phyloP scores from a whole-genome alignment of 352 stramenopile species.

The Phytopythium montanum region DNA sequence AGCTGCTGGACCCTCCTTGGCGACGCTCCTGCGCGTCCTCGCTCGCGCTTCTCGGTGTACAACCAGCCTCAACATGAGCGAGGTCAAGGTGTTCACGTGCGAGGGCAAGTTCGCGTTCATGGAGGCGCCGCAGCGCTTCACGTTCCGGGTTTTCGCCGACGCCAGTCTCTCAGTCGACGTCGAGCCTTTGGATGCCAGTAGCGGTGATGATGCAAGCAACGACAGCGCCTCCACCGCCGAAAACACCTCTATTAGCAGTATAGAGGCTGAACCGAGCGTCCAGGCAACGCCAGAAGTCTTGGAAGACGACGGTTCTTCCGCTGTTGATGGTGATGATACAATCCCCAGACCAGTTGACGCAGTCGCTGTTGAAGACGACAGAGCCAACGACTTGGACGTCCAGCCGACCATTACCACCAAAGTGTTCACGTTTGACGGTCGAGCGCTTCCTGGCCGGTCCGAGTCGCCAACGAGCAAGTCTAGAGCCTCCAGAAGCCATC shows the following conservation, averaged over 20 bases:
- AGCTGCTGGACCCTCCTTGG: neutral
- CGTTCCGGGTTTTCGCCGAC: conserved; percentile 31
- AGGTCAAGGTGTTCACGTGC: conserved; percentile 34
- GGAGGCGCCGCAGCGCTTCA: conserved; percentile 22
- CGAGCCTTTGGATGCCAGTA: conserved; percentile 8
- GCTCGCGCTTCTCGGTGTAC: neutral
- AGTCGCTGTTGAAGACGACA: conserved; percentile 3
- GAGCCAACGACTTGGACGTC: neutral
- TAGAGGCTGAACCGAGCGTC: too few relatives aligned
- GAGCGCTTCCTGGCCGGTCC: conserved; percentile 22
- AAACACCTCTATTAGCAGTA: neutral
- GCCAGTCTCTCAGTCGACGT: conserved; percentile 26
- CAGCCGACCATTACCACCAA: conserved; percentile 9
- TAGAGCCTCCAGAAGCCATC: neutral
- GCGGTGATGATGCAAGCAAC: neutral
- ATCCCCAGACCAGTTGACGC: conserved; percentile 1
- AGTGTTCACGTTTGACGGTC: conserved; percentile 24
- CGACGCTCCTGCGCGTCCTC: neutral
- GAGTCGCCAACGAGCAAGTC: neutral
- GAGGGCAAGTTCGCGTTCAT: conserved; percentile 35
- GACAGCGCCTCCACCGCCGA: neutral
- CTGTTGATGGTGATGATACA: conserved; percentile 5
- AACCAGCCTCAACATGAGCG: neutral
- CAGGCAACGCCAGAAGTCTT: neutral
- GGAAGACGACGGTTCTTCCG: neutral